These are phyloP conservation scores for Vicia villosa DNA, from an alignment of 306 rosid species.

Conservation along the genomic window DNA sequence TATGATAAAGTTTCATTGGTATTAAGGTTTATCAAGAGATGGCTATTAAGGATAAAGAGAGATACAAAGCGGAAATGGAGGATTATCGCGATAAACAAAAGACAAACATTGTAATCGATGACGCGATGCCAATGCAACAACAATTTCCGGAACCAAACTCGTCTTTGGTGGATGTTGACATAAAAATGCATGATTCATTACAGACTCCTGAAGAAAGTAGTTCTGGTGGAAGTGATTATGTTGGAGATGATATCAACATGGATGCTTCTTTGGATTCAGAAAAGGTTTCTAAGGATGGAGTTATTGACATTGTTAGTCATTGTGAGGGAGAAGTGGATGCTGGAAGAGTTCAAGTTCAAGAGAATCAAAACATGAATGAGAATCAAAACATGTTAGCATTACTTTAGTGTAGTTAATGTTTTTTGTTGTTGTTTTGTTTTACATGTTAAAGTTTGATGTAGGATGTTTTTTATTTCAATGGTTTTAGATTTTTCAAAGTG, in stretches of 20 bases:
- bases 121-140: conserved; percentile 62
- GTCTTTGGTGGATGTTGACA: conserved; percentile 44
- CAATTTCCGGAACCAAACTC: conserved; percentile 47
- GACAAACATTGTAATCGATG: conserved; percentile 46
- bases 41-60: conserved; percentile 74
- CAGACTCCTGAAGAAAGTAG: conserved; percentile 48
- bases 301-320: neutral
- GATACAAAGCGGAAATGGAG: conserved; percentile 77
- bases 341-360: conserved; percentile 30
- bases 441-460: neutral
- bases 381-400: conserved; percentile 31
- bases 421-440: neutral
- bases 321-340: conserved; percentile 30
- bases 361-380: conserved; percentile 25
- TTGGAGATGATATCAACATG: conserved; percentile 34
- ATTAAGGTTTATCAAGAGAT: conserved; percentile 78
- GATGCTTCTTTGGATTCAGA: conserved; percentile 36
- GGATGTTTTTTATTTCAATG: neutral
- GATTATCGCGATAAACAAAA: conserved; percentile 62
- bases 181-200: conserved; percentile 32
- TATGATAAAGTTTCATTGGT: neutral
- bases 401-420: neutral
- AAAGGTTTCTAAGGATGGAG: conserved; percentile 28
- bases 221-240: conserved; percentile 58
- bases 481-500: neutral